Base-by-base conservation (phyloP, 495 filamentous ascomycete genomes). In the Neurospora sp. region DNA sequence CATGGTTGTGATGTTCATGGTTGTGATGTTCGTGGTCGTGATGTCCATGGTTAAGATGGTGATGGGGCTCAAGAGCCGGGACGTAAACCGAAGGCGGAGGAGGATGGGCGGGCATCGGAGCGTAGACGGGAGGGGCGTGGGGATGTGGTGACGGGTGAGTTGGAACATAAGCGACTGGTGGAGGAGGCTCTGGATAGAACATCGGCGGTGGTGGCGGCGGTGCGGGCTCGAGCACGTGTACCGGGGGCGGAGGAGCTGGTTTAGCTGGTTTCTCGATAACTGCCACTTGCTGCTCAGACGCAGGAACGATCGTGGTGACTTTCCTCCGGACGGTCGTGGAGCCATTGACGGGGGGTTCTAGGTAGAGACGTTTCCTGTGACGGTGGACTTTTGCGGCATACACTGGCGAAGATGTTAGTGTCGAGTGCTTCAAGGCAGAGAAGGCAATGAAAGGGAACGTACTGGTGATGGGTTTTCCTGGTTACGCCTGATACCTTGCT, bases 311-410 rank as follows among this genome's bases (percentile, higher is more conserved):
- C 73, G 82, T 85, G 44, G 83, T 85, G 65, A 83, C 69, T 71
- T 81, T 81, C 37, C 77, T 80, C 71, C 81, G 83, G 69, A 82
- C 77, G 22, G 79, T 80, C 27, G 76, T 75, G 77, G 77, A 71
- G 70, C 82, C 83, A 65, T 81, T 77, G 41, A 71, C 75, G 35
- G 81, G 81, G 9, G 82, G 83, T 73, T 84, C 81, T 38, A 86
- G 78, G 74, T 85, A 85, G 77, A 85, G 80, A 22, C 81, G 78
- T 69, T 84, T 85, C 74, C 85, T 85, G 76, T 75, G 69, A 35
- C 71, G 68, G 42, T 75, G 71, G 31, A 61, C 45, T 53, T 75
- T 71, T 44, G 69, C 69, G 44, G 71, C 69, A n/a, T 70, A 71
- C 77, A 78, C 75, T 77, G 71, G 12, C 68, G 42, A 31, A 39